A percentile compares a stretch with the other conserved stretches of the same genome.
Evolutionary conservation across 768 basidiomycete species (phyloP).

Genomic region (Pholiota microspora): DNA sequence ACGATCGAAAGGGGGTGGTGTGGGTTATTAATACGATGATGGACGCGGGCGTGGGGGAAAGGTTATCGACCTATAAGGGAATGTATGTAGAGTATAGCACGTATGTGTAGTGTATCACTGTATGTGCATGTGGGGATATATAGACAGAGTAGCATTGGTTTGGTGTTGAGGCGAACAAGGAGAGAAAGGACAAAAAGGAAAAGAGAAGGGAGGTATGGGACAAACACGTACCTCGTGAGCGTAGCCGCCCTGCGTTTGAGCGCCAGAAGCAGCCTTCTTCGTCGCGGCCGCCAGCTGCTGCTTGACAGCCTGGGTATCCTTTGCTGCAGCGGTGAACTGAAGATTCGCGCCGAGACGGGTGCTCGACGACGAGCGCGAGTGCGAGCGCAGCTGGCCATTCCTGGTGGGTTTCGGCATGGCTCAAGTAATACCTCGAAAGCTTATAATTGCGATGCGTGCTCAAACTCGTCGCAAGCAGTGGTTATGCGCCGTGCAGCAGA

Average conservation of each 20-base stretch:
- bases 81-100: conserved; percentile 11
- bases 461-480: too few relatives aligned
- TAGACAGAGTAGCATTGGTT: too few relatives aligned
- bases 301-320: conserved; percentile 34
- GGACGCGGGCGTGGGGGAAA: neutral
- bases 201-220: neutral
- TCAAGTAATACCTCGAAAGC: too few relatives aligned
- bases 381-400: conserved; percentile 49
- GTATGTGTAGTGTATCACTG: too few relatives aligned
- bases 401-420: conserved; percentile 44
- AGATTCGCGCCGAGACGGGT: conserved; percentile 59
- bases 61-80: neutral
- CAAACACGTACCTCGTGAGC: neutral
- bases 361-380: conserved; percentile 63
- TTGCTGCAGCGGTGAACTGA: conserved; percentile 65
- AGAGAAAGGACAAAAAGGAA: neutral
- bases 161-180: too few relatives aligned
- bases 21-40: conserved; percentile 8
- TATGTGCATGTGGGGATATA: neutral
- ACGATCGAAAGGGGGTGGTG: conserved; percentile 10
- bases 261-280: conserved; percentile 30
- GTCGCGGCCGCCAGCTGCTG: neutral
- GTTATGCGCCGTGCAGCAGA: neutral
- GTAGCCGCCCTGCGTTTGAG: conserved; percentile 32
- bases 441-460: neutral